Evolutionary conservation across 225 moss, liverwort and hornwort genomes (phyloP).

Genomic region (Climacium dendroides): DNA sequence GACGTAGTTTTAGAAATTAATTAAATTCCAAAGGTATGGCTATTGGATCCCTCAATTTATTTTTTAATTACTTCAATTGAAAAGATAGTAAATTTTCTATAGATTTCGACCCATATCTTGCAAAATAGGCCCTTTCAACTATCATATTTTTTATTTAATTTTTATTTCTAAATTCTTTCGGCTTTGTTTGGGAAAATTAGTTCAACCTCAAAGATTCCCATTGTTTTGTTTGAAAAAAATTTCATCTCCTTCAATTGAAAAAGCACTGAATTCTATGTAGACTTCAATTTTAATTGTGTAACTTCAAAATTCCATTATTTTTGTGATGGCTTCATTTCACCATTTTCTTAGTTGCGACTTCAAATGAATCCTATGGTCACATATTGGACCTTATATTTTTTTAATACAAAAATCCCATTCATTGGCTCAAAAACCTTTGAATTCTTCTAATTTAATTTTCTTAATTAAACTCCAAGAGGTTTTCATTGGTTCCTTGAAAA

Average conservation of each 20-base stretch:
- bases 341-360: too few relatives aligned
- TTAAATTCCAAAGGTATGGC: background rate
- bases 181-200: background rate
- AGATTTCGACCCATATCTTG: rapidly evolving
- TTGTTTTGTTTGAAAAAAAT: background rate
- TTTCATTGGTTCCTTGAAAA: rapidly evolving
- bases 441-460: background rate
- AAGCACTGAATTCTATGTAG: background rate
- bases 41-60: background rate
- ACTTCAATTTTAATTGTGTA: background rate
- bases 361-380: too few relatives aligned
- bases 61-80: background rate
- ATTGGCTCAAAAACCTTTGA: too few relatives aligned
- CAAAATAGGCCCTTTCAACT: background rate
- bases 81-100: background rate
- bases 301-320: background rate
- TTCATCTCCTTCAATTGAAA: background rate
- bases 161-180: background rate
- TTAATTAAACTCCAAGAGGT: background rate
- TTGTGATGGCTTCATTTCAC: too few relatives aligned
- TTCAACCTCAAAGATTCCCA: background rate
- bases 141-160: background rate
- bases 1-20: background rate
- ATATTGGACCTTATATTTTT: too few relatives aligned
- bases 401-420: too few relatives aligned